Evolutionary conservation across 2,329 filamentous ascomycete species (phyloP), one percentile per base, ranked within the genome.

Genomic region (Xylaria sp.): DNA sequence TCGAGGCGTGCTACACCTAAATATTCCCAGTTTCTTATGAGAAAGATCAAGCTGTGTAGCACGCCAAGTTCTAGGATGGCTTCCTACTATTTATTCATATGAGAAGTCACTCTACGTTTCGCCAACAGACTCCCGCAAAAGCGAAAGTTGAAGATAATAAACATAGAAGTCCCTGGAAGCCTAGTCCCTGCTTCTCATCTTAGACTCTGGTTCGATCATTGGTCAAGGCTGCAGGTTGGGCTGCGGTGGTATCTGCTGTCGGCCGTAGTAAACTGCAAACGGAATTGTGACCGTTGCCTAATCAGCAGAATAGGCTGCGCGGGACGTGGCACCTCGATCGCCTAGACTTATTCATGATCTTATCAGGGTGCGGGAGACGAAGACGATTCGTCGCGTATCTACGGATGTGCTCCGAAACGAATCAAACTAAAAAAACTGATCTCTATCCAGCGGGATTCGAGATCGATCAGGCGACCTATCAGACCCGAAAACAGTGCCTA

Each of bases 201-300:
- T 4, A 13, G 39, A 20, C 20, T 25, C 20, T 49, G 3, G 10
- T 57, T 23, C n/a, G 15, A 25, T 52, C 12, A 23, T 13, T n/a
- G 10, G 1, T 18, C 12, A 20, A 49, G n/a, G 15, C n/a, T 10
- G 1, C 8, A n/a, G 18, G 33, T 15, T 13, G 23, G 31, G 41
- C 20, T 61, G n/a, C n/a, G 13, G 57, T 62, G 39, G 31, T 52
- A 62, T 33, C 18, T 39, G 25, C 54, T 20, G 46, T 41, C 18
- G 10, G 57, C 57, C 25, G 55, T 10, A 51, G 13, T 31, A 56
- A 54, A 62, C 51, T 41, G 12, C 64, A 64, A 62, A 64, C 56
- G 36, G 36, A 48, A 1, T 51, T 7, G 31, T 10, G 18, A 36
- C 36, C 13, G 20, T 43, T 49, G n/a, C 33, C 48, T n/a, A 60